Conservation (phyloP, 2,329 filamentous ascomycete genomes). For the Botryotinia calthae region DNA sequence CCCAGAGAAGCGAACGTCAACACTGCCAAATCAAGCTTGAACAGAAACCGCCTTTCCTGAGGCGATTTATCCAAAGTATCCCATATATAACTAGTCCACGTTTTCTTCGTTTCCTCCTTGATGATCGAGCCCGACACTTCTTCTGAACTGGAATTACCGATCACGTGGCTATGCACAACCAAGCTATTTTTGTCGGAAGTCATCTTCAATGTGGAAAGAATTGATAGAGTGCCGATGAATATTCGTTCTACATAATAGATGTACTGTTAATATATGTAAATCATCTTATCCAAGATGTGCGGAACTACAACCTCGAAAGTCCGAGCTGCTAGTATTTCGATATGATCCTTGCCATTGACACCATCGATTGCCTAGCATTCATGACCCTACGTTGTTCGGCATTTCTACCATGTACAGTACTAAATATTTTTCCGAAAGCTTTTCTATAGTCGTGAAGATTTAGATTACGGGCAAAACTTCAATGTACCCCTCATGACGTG, state of each 20-base stretch:
- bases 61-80: conserved; percentile 51
- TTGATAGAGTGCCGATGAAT: not conserved
- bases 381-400: not conserved
- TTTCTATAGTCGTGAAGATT: not conserved
- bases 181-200: conserved; percentile 13
- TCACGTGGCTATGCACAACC: conserved; percentile 11
- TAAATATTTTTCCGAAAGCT: not conserved
- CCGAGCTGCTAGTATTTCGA: conserved; percentile 5
- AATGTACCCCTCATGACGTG: conserved; percentile 21
- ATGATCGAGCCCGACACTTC: conserved; percentile 6
- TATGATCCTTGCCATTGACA: conserved; percentile 22
- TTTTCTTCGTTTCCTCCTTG: conserved; percentile 29
- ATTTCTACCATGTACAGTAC: not conserved
- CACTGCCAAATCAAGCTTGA: conserved; percentile 49
- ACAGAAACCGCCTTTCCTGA: conserved; percentile 46
- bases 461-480: not conserved
- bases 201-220: conserved; percentile 9
- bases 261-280: not conserved
- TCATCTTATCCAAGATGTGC: not conserved
- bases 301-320: not conserved
- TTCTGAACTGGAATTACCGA: conserved; percentile 2
- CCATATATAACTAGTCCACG: conserved; percentile 43
- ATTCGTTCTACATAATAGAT: not conserved
- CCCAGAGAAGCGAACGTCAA: conserved; percentile 32
- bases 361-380: conserved; percentile 11